Evolutionary conservation across 2,329 filamentous ascomycete species (phyloP).

Genomic region (Fusarium incarnatum): DNA sequence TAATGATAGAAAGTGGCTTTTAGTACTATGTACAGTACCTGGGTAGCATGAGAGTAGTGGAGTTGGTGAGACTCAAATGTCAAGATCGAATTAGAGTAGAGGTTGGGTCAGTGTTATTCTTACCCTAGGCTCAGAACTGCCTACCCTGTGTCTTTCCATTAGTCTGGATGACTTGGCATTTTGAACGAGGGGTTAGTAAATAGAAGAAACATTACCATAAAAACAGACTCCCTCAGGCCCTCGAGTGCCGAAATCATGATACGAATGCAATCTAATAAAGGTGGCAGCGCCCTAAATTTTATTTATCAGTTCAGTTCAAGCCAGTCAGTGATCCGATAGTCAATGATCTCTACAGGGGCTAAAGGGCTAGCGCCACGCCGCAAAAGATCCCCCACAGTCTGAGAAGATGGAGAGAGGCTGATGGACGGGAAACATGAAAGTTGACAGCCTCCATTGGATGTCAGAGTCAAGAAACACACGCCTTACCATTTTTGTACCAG

Average conservation of each 20-base stretch:
- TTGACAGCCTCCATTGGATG: conserved; percentile 2
- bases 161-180: neutral
- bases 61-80: neutral
- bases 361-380: conserved; percentile 38
- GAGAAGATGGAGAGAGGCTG: neutral
- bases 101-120: neutral
- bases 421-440: conserved; percentile 6
- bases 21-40: neutral
- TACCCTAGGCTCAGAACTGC: neutral
- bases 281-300: conserved; percentile 7
- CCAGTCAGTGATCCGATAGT: conserved; percentile 3
- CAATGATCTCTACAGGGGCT: conserved; percentile 24
- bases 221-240: neutral
- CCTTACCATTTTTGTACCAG: conserved; percentile 19
- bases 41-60: neutral
- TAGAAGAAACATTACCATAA: neutral
- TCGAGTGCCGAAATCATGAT: conserved; percentile 1
- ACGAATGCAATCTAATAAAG: neutral
- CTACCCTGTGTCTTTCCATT: neutral
- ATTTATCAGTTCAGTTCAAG: neutral
- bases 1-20: neutral
- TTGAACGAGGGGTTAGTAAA: neutral
- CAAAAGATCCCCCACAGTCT: conserved; percentile 30
- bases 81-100: neutral
- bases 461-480: conserved; percentile 20